These are phyloP conservation scores for Ophiocordyceps unilateralis DNA, from an alignment of 2,329 filamentous ascomycete genomes.

Conservation along the genomic window DNA sequence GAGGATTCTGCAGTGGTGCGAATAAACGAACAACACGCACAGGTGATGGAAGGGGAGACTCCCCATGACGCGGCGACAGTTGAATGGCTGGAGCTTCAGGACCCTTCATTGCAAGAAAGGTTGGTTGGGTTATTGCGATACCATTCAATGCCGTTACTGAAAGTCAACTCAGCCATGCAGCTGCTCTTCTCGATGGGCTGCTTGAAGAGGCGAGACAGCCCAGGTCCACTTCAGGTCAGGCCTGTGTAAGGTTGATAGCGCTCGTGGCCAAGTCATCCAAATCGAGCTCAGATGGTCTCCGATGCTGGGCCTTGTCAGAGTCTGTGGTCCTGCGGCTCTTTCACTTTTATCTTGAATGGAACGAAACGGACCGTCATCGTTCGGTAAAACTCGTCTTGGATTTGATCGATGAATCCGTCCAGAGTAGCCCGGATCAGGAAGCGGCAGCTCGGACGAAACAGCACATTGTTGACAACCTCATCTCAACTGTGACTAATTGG, in stretches of 20 bases:
- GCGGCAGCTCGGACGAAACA: constrained; percentile 21
- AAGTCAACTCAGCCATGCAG: constrained; percentile 10
- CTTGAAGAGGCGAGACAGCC: constrained; percentile 33
- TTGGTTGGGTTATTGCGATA: constrained; percentile 10
- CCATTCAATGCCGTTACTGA: background rate
- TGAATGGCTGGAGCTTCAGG: constrained; percentile 27
- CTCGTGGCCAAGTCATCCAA: constrained; percentile 43
- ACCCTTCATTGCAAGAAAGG: constrained; percentile 16
- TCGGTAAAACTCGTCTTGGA: constrained; percentile 47
- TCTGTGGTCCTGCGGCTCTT: constrained; percentile 33
- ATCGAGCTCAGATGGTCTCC: constrained; percentile 24
- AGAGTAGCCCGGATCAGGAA: constrained; percentile 27
- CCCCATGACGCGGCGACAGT: no score
- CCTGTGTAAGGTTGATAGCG: constrained; percentile 40
- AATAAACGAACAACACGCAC: no score
- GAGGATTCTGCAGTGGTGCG: no score
- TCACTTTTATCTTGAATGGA: constrained; percentile 49
- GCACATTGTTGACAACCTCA: constrained; percentile 29
- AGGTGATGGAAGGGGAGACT: no score
- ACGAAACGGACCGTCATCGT: constrained; percentile 45
- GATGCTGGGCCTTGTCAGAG: constrained; percentile 32
- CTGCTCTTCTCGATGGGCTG: constrained; percentile 28
- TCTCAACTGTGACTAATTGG: constrained; percentile 42
- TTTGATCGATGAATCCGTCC: constrained; percentile 32
- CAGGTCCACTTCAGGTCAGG: constrained; percentile 36